A percentile compares a stretch with the other conserved stretches of the same genome.
phyloP scores from a whole-genome alignment of 2,329 filamentous ascomycete genomes.

The Thermoascus crustaceus region DNA sequence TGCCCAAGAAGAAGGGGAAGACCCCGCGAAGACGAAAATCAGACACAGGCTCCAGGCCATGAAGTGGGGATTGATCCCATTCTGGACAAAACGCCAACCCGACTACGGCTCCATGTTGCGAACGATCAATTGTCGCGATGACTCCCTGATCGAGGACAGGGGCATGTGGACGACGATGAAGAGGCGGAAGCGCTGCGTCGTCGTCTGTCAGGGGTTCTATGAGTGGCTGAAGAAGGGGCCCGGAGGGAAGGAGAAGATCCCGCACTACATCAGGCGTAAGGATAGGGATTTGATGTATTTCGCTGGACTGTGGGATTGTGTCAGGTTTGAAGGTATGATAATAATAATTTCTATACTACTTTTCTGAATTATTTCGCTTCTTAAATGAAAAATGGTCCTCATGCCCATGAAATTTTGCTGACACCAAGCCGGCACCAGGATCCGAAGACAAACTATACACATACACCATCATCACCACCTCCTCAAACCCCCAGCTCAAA shows the following conservation, averaged over 20 bases:
- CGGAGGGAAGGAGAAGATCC: conserved; percentile 67
- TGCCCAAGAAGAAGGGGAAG: conserved; percentile 11
- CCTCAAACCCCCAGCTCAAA: conserved; percentile 69
- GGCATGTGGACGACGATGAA: conserved; percentile 95
- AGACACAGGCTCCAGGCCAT: conserved; percentile 82
- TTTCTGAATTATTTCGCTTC: not conserved
- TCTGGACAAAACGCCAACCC: conserved; percentile 80
- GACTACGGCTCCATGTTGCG: conserved; percentile 70
- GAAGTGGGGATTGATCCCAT: conserved; percentile 93
- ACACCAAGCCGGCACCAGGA: conserved; percentile 29
- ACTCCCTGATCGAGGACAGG: conserved; percentile 65
- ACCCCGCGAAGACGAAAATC: conserved; percentile 25
- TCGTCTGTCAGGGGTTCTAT: conserved; percentile 87
- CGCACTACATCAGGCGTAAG: conserved; percentile 72
- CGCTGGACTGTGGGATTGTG: conserved; percentile 86
- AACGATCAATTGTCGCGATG: conserved; percentile 92
- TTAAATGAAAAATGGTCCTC: not conserved
- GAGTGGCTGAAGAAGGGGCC: conserved; percentile 81
- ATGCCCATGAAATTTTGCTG: not conserved
- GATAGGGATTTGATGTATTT: conserved; percentile 82
- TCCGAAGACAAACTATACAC: conserved; percentile 67
- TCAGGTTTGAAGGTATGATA: conserved; percentile 62
- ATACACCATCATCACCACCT: conserved; percentile 89
- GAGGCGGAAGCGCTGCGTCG: conserved; percentile 74
- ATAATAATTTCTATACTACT: conserved; percentile 2